Conservation (phyloP, 1,284 basidiomycete genomes). For the Tilletia indica region DNA sequence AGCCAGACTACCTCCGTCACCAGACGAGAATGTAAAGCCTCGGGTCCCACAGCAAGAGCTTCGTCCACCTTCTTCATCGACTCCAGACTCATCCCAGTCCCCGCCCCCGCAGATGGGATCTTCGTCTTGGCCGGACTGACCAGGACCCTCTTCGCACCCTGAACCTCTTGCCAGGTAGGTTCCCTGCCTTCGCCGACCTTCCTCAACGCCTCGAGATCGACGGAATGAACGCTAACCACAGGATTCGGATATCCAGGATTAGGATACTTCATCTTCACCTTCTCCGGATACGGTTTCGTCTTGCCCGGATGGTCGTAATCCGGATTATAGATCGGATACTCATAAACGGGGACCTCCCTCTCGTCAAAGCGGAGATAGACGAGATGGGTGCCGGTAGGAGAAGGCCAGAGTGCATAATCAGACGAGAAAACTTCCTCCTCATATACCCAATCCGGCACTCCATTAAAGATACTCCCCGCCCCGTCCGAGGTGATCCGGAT, state of each 20-base stretch:
- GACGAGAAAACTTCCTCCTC: slow-evolving; percentile 65
- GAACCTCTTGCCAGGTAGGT: not conserved
- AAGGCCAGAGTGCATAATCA: slow-evolving; percentile 85
- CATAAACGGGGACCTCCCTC: slow-evolving; percentile 78
- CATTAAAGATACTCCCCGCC: slow-evolving; percentile 81
- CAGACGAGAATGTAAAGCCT: slow-evolving; percentile 68
- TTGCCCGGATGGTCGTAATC: slow-evolving; percentile 30
- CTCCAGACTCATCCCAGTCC: slow-evolving; percentile 25
- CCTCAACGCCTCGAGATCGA: slow-evolving; percentile 28
- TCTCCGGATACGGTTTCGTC: slow-evolving; percentile 39
- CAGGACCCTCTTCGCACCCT: slow-evolving; percentile 21
- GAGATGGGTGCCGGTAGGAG: slow-evolving; percentile 74
- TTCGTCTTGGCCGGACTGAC: slow-evolving; percentile 21
- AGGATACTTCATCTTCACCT: slow-evolving; percentile 56
- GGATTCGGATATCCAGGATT: slow-evolving; percentile 87
- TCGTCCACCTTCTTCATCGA: slow-evolving; percentile 53
- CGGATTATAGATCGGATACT: slow-evolving; percentile 81
- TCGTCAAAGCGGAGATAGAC: slow-evolving; percentile 87
- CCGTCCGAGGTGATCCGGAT: slow-evolving; percentile 80
- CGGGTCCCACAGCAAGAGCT: slow-evolving; percentile 58
- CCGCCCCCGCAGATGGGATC: not conserved
- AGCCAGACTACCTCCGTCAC: slow-evolving; percentile 84
- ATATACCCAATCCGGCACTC: slow-evolving; percentile 77
- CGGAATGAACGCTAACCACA: slow-evolving; percentile 73
- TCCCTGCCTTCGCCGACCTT: not conserved